Evolutionary conservation across 768 basidiomycete species (phyloP).

Genomic region (Nidula microcarpa): DNA sequence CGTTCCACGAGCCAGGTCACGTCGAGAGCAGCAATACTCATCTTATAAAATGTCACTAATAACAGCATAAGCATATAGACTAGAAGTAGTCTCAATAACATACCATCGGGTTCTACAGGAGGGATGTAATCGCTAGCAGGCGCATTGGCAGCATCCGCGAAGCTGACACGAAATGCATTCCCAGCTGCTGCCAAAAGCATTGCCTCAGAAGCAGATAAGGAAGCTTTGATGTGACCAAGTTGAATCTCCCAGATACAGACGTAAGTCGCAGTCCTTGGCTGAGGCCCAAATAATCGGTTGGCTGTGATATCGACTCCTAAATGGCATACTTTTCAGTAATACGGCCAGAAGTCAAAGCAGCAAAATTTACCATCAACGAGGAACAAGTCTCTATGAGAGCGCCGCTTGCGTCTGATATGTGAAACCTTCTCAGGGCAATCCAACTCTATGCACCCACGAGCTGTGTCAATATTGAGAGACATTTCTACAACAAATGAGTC

Average conservation of each 20-base stretch:
- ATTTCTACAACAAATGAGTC: constrained; percentile 50
- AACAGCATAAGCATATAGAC: constrained; percentile 4
- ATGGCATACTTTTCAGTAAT: background rate
- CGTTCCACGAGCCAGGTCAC: constrained; percentile 49
- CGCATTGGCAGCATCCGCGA: constrained; percentile 73
- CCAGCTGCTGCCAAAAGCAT: constrained; percentile 48
- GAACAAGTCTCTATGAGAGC: constrained; percentile 30
- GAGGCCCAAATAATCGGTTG: constrained; percentile 86
- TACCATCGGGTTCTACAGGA: constrained; percentile 75
- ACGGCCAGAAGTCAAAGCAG: too few species aligned
- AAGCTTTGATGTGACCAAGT: constrained; percentile 60
- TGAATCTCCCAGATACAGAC: constrained; percentile 90
- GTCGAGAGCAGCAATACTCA: constrained; percentile 54
- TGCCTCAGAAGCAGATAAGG: constrained; percentile 52
- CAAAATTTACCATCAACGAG: constrained; percentile 42
- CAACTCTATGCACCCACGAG: constrained; percentile 47
- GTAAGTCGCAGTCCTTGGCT: constrained; percentile 81
- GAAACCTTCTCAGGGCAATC: constrained; percentile 43
- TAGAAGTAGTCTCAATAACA: constrained; percentile 12
- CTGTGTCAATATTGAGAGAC: constrained; percentile 67
- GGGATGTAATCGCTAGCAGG: constrained; percentile 68
- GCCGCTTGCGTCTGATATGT: constrained; percentile 13
- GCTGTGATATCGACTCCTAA: constrained; percentile 79
- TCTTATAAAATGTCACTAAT: constrained; percentile 81
- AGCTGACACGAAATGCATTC: constrained; percentile 65